Percentiles rank a stretch among this genome's conserved stretches.
Evolutionary conservation across 768 basidiomycete species (phyloP).

Genomic region (Leccinellum rugosiceps): DNA sequence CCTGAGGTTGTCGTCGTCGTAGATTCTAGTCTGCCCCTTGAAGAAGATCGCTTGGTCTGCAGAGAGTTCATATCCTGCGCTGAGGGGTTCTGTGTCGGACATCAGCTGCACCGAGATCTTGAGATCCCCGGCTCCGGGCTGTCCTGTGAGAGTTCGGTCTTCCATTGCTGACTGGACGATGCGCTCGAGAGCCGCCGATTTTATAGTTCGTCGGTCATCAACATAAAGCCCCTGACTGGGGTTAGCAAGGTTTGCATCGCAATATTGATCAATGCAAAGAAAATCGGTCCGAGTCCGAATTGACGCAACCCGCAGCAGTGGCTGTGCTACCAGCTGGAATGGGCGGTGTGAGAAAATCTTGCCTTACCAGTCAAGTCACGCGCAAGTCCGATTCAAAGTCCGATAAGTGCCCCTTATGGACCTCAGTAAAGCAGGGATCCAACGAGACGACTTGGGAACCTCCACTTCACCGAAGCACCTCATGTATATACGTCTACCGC

Average conservation of each 20-base stretch:
- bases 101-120: not conserved
- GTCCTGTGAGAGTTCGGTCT: not conserved
- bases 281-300: too few species aligned
- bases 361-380: too few species aligned
- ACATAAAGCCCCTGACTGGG: not conserved
- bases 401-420: too few species aligned
- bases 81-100: not conserved
- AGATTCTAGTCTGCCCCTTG: constrained; percentile 28
- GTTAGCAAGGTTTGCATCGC: not conserved
- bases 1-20: constrained; percentile 24
- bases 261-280: not conserved
- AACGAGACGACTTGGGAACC: constrained; percentile 15
- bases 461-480: not conserved
- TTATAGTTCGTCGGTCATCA: not conserved
- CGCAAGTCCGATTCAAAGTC: too few species aligned
- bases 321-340: too few species aligned
- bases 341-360: too few species aligned
- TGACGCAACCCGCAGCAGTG: too few species aligned
- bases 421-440: too few species aligned
- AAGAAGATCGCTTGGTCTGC: constrained; percentile 26
- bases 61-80: constrained; percentile 1
- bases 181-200: not conserved
- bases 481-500: constrained; percentile 16
- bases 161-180: not conserved
- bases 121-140: constrained; percentile 8